Base-by-base conservation (phyloP, 257 asterid species). In the Fraxinus pennsylvanica region DNA sequence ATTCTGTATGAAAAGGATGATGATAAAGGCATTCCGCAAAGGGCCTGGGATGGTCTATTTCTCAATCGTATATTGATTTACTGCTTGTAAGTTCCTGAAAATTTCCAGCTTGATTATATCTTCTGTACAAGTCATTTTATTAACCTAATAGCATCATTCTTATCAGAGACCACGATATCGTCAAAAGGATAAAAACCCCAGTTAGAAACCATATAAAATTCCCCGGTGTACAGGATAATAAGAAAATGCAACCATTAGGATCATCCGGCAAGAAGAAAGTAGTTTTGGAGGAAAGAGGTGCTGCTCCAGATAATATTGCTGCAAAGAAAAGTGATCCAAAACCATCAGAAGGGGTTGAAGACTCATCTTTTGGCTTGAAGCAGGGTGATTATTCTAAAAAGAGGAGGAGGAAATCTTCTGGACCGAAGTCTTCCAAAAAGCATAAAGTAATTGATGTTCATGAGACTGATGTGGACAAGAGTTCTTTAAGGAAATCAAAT, bases 1-100 rank as follows among this genome's bases (percentile, higher is more conserved):
- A 88, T 93, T 81, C 81, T 86, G 27, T 84, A 77, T 78, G 89
- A 87, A 61, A 84, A 82, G 0, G 87, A 89, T 45, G 66, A 19
- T 10, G 29, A 19, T 57, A 57, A 57, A 57, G 84, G 74, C 50
- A 73, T 82, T 30, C 25, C 79, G 61, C 90, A 84, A 88, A 91
- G 99, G 89, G 99, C 97, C 71, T 96, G 99, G 99, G 88, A 83
- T 22, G 86, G 70, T 27, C 90, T 96, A 77, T 84, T 96, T 59
- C 94, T 91, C 2, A 87, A 90, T 59, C 91, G 93, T 76, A 50
- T 93, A 75, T 76, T 96, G 86, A 92, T 96, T 74, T 96, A 92
- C 86, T 96, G 99, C 89, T 78, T 85, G 99, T 96, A 82, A 87
- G 97, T 85, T 67, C 67, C 68, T 59, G 45, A 35, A 61, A 22